phyloP scores from a whole-genome alignment of 768 basidiomycete genomes.

The Amyloporia xantha region DNA sequence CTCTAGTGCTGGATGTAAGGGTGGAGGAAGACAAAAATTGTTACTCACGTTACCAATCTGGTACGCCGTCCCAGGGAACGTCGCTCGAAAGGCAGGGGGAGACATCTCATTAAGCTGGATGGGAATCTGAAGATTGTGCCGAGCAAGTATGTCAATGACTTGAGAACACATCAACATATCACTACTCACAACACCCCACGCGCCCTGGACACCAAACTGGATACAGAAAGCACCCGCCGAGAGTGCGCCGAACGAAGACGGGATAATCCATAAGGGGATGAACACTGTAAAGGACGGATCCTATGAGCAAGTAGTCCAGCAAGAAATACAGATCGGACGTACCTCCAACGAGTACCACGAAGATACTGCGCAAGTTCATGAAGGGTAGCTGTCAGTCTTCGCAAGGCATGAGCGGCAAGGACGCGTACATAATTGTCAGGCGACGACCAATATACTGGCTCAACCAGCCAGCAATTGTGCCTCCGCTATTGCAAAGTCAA shows the following conservation, averaged over 20 bases:
- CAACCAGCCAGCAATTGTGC: conserved; percentile 60
- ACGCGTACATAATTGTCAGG: conserved; percentile 59
- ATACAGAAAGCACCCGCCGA: conserved; percentile 82
- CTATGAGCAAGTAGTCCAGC: too few relatives aligned
- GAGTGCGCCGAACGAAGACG: conserved; percentile 57
- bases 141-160: not conserved
- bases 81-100: conserved; percentile 83
- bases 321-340: not conserved
- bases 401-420: not conserved
- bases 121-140: conserved; percentile 38
- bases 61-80: conserved; percentile 82
- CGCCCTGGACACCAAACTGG: conserved; percentile 86
- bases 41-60: conserved; percentile 61
- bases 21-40: too few relatives aligned
- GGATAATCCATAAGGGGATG: conserved; percentile 84
- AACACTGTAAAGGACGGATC: conserved; percentile 23
- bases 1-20: too few relatives aligned
- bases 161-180: not conserved
- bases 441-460: conserved; percentile 79
- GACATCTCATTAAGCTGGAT: conserved; percentile 81
- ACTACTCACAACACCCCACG: conserved; percentile 73
- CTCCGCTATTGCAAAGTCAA: conserved; percentile 39
- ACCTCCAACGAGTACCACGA: conserved; percentile 47
- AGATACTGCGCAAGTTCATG: conserved; percentile 33
- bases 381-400: conserved; percentile 1